Evolutionary conservation across 2,329 filamentous ascomycete species (phyloP), one percentile per base, ranked within the genome.

Genomic region (Xylariaceae sp.): DNA sequence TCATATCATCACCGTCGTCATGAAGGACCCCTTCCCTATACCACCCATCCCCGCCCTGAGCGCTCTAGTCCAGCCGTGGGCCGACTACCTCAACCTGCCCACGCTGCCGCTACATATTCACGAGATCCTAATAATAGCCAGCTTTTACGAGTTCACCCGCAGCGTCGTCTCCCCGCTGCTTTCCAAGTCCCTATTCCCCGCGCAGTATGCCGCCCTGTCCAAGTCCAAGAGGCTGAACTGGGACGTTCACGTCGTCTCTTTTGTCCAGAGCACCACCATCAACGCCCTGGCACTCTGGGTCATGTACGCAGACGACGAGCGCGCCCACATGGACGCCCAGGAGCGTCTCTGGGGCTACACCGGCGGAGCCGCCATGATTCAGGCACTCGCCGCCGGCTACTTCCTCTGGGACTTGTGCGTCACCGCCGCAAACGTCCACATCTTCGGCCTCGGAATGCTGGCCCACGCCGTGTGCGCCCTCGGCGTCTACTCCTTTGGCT

Each of bases 191-290:
- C 66, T 90, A 52, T 83, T 86, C 56, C 81, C 86, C 2, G 60
- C 74, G 41, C 75, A 80, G 58, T 94, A 94, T 71, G 66, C 73
- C 31, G 69, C 70, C 42, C 76, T 89, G 58, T 80, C 82, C 43
- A 71, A 74, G 22, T 76, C 79, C 48, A 88, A 86, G 49, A 80
- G 78, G 64, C 75, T 90, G 54, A 94, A 87, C 75, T 94, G 89
- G 89, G 83, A 95, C 66, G 85, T 90, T 19, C 89, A 92, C 65
- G 84, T 92, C 48, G 89, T 94, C 31, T 90, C 87, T n/a, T 78
- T 94, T 58, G 75, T 89, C 48, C 89, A 95, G 75, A 86, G 83
- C 65, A 73, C 77, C 31, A 70, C 89, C 48, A 88, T 95, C 71
- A 89, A 86, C 66, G 66, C 59, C 42, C 71, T 91, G 31, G 86